Evolutionary conservation across 441 rosid species (phyloP).

Genomic region (Pelargonium myrrhifolium): DNA sequence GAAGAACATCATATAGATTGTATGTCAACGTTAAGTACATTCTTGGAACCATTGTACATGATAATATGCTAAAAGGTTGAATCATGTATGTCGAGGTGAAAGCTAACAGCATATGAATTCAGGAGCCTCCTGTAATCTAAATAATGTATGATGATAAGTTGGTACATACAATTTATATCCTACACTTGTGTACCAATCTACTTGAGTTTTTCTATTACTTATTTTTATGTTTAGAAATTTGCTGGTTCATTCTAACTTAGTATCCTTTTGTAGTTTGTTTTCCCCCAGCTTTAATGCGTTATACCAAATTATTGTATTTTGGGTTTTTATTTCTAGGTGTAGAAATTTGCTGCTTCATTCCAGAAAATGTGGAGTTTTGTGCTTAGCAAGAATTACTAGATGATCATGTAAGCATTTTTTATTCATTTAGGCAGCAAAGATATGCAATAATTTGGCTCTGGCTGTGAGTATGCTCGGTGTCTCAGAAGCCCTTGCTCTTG

Average conservation of each 20-base stretch:
- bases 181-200: too few species aligned
- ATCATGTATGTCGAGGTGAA: neutral
- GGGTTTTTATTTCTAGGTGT: too few species aligned
- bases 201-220: too few species aligned
- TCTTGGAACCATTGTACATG: neutral
- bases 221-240: too few species aligned
- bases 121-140: neutral
- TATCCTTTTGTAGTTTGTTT: too few species aligned
- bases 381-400: conserved; percentile 1
- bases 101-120: neutral
- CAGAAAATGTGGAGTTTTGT: neutral
- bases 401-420: conserved; percentile 13
- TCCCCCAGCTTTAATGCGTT: too few species aligned
- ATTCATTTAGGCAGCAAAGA: conserved; percentile 67
- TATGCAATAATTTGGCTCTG: conserved; percentile 89
- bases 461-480: conserved; percentile 90
- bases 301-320: too few species aligned
- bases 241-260: too few species aligned
- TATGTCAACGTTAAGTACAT: neutral
- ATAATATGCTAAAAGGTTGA: neutral
- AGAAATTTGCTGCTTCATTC: too few species aligned
- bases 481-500: conserved; percentile 91
- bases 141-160: neutral
- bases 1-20: neutral
- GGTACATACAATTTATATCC: neutral